Evolutionary conservation across 139 green algal genomes (phyloP), one percentile per base, ranked within the genome.

Genomic region (Asterochloris erici): DNA sequence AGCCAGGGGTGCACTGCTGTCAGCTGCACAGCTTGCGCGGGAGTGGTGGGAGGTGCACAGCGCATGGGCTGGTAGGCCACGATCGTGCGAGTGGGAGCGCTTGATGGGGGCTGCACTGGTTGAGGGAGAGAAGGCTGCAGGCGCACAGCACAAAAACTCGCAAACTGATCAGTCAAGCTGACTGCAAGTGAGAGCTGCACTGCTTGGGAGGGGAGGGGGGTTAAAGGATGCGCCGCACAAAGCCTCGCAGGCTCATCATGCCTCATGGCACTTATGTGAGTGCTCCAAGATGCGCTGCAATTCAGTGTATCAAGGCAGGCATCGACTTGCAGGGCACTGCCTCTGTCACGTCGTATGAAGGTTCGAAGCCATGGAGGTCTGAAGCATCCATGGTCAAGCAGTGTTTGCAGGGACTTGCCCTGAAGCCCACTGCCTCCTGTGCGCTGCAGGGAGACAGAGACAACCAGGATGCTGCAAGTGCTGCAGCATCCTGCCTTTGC

Each of bases 401-500:
- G 73, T 60, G 26, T 11, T 4, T 23, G 14, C 73, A 14, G 29
- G 19, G 38, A 26, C 0, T 16, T 62, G 10, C 54, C 16, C 21
- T 19, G 24, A 12, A n/a, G 38, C 38, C 28, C 21, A 0, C 17
- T 28, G 21, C 11, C 63, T 29, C 28, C n/a, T 79, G 14, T 64
- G 38, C 63, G 38, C 11, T 79, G 63, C 29, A 82, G 79, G 47
- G 68, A 84, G 54, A 29, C 77, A 14, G 89, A 92, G 84, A 78
- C 82, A 9, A 13, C 29, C 26, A 83, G 89, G 54, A 69, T 91
- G 76, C 81, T 86, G 73, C 73, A 83, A 63, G 89, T 91, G 68
- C 47, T 92, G 63, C 21, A 69, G 23, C 84, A 92, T 87, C 88
- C 89, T 13, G 78, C 85, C 38, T 92, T 90, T 61, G 38, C 86